Evolutionary conservation across 345 rosid genomes (phyloP).

Genomic region (Eucalyptus caleyi): DNA sequence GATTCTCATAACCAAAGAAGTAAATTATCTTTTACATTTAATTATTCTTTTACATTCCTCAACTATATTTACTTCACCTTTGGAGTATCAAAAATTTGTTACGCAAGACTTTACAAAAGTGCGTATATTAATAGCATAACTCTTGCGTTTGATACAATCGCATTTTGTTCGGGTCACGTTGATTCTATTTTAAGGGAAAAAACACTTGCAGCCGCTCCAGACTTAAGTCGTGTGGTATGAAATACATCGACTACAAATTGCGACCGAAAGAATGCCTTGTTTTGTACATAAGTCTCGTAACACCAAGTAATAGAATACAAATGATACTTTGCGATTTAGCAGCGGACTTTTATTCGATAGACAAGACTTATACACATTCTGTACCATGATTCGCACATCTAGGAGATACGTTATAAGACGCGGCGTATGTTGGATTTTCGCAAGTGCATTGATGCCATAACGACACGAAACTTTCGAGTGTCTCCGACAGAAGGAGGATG

Average conservation of each 20-base stretch:
- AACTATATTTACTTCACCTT: background rate
- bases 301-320: background rate
- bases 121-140: background rate
- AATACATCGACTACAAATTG: accelerated
- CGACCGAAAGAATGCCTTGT: accelerated
- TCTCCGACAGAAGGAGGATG: background rate
- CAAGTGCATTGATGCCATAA: background rate
- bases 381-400: background rate
- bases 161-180: background rate
- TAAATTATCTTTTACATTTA: background rate
- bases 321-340: background rate
- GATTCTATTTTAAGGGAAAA: background rate
- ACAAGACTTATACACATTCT: background rate
- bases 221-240: background rate
- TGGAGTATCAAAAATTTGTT: background rate
- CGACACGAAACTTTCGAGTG: background rate
- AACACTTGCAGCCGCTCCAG: background rate
- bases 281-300: background rate
- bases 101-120: background rate
- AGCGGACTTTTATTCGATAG: background rate
- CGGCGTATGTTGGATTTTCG: background rate
- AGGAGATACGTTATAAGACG: no score
- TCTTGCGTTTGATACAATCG: background rate
- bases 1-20: background rate
- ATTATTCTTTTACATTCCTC: background rate